Base-by-base conservation (phyloP, 2,329 filamentous ascomycete genomes). In the Achaetomium macrosporum region DNA sequence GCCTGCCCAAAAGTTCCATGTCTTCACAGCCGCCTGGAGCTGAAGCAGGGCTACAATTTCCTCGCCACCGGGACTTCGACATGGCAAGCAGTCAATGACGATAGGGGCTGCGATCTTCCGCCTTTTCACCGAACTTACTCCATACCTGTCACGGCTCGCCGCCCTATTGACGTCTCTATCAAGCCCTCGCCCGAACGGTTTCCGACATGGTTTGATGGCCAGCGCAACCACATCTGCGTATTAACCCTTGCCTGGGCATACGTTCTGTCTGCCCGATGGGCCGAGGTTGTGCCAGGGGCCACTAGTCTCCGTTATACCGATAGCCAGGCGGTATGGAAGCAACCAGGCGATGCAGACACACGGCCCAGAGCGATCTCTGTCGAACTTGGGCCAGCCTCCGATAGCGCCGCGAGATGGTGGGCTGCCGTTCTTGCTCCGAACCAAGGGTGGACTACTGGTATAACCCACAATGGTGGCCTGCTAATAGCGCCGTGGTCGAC, bases 371-470 rank as follows among this genome's bases (percentile, higher is more conserved):
- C 15, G 19, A 37, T 51, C 33, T 1, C 20, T 17, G 35, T 51
- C 42, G 31, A 51, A 16, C 19, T 51, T 31, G 42, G 42, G 41
- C 42, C 49, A 31, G 42, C 17, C 42, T 45, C 48, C 31, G 42
- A 51, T 20, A n/a, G 19, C 35, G 48, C 48, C 33, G 48, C 48
- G 13, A 45, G 48, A n/a, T 51, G 48, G 48, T 39, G 48, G 41
- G 48, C 40, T 45, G 48, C 48, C 25, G 33, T 45, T 19, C 41
- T 51, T 15, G 41, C 48, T 39, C 42, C 48, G n/a, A 45, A 45
- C 20, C 48, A 51, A 20, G 48, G 48, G 17, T 51, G 41, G 41
- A 31, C 31, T 9, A 45, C 48, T n/a, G 41, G 48, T 17, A 45
- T 51, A 31, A 10, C 2, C 20, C 33, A 45, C 42, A 13, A 31